Evolutionary conservation across 2,329 filamentous ascomycete species (phyloP).

Genomic region (Thelonectria blattea): DNA sequence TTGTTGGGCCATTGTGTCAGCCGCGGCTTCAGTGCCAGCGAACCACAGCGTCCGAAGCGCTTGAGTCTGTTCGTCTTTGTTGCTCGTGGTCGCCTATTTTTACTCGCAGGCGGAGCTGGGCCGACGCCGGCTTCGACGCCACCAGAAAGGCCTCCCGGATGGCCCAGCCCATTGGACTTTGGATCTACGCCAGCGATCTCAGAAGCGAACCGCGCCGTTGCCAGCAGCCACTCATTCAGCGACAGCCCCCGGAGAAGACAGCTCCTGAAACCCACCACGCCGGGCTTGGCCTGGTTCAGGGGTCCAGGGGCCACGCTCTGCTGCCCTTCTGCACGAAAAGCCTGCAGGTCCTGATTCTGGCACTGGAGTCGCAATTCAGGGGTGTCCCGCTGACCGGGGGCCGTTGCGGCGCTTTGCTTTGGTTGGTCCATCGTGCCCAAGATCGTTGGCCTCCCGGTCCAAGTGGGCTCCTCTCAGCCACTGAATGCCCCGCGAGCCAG

Average conservation of each 20-base stretch:
- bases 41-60: constrained; percentile 17
- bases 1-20: neutral
- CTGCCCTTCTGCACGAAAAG: constrained; percentile 5
- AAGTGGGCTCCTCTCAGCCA: constrained; percentile 31
- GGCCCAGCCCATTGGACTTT: constrained; percentile 30
- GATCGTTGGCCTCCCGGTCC: constrained; percentile 6
- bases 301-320: constrained; percentile 10
- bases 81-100: constrained; percentile 7
- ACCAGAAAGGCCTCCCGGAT: constrained; percentile 13
- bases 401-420: neutral
- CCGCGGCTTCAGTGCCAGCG: constrained; percentile 15
- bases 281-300: constrained; percentile 18
- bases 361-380: constrained; percentile 15
- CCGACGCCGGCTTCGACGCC: constrained; percentile 7
- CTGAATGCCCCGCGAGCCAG: constrained; percentile 30
- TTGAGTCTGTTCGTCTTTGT: constrained; percentile 5
- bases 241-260: constrained; percentile 16
- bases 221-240: constrained; percentile 32
- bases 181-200: constrained; percentile 33
- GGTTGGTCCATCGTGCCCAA: constrained; percentile 7
- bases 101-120: constrained; percentile 1
- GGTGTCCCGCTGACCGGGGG: constrained; percentile 1
- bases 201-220: constrained; percentile 20
- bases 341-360: constrained; percentile 19
- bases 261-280: constrained; percentile 38